Conservation (phyloP, 139 green algal genomes). For the Desmodesmus armatus region DNA sequence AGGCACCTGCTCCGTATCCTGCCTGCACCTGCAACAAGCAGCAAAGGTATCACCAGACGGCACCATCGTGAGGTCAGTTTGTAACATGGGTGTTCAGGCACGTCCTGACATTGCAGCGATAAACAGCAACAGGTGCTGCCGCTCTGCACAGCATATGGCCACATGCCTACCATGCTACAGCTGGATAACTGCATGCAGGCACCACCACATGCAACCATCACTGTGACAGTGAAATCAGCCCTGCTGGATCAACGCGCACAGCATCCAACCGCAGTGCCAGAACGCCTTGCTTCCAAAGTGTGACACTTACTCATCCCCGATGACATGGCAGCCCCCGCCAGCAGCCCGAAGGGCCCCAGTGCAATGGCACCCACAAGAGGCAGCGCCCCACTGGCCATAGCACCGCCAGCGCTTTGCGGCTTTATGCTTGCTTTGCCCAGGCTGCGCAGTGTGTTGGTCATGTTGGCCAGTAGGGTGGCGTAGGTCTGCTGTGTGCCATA, state of each 20-base stretch:
- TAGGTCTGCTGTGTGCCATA: constrained; percentile 31
- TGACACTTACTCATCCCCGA: no score
- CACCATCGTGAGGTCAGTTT: no score
- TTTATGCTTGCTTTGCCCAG: background rate
- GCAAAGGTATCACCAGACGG: background rate
- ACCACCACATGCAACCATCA: no score
- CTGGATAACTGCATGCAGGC: no score
- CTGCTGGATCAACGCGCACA: no score
- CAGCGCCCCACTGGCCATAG: background rate
- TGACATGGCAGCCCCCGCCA: constrained; percentile 1
- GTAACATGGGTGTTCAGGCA: no score
- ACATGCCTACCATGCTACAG: no score
- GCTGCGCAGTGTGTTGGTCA: background rate
- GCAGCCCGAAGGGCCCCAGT: constrained; percentile 9
- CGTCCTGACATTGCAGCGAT: no score
- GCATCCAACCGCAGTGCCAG: background rate
- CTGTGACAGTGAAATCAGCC: no score
- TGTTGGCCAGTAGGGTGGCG: constrained; percentile 1
- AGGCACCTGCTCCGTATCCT: constrained; percentile 1
- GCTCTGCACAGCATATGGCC: no score
- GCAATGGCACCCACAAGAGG: constrained; percentile 10
- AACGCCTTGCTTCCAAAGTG: no score
- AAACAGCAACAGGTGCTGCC: no score
- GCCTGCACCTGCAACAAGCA: background rate
- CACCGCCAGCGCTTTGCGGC: background rate